phyloP scores from a whole-genome alignment of 2,329 filamentous ascomycete genomes.

The Fusarium metavorans region DNA sequence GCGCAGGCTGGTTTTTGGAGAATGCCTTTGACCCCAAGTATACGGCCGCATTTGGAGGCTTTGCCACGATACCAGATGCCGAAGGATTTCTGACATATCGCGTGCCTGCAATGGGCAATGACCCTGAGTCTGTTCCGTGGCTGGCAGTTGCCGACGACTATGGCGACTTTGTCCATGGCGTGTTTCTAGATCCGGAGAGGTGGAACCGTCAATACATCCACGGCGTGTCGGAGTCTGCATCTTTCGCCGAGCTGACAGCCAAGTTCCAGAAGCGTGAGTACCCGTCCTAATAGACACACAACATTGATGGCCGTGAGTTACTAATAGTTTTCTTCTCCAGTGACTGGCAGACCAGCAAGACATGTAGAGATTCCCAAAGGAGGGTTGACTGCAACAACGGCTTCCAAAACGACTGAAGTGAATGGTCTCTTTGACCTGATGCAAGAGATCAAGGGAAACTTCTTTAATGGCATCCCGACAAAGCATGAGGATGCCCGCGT shows the following conservation, averaged over 20 bases:
- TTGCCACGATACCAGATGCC: neutral
- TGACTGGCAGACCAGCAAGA: neutral
- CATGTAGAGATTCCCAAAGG: neutral
- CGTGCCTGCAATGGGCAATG: conserved; percentile 4
- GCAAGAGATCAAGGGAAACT: neutral
- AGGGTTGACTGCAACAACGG: neutral
- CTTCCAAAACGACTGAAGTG: neutral
- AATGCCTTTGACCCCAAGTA: neutral
- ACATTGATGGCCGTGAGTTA: no score
- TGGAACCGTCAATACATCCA: conserved; percentile 2
- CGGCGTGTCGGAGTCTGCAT: neutral
- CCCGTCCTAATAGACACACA: no score
- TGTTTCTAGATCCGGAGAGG: neutral
- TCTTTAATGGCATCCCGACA: neutral
- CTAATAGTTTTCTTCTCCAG: neutral
- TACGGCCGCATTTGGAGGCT: neutral
- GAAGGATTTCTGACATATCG: neutral
- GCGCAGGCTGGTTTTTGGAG: neutral
- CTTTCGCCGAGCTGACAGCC: neutral
- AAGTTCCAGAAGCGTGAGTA: neutral
- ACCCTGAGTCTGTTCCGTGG: conserved; percentile 4
- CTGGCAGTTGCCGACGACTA: conserved; percentile 1
- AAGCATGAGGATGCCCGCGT: neutral
- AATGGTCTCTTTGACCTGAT: neutral
- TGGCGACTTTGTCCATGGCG: neutral